Base-by-base conservation (phyloP, 2,329 filamentous ascomycete species). In the Aspergillus tanneri region DNA sequence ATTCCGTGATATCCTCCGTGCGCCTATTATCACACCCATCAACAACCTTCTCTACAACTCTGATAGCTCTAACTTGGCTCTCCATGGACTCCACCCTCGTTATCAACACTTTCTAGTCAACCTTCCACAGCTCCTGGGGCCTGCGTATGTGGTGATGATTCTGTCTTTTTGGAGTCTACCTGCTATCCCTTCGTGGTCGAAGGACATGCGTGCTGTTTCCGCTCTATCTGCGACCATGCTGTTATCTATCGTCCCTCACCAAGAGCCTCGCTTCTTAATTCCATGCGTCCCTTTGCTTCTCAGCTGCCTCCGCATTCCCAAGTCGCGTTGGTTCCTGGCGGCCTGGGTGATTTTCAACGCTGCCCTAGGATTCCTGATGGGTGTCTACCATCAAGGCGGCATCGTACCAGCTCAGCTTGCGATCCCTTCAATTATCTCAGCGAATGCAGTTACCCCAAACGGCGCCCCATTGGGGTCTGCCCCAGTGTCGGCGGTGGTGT, bases 31-130 rank as follows among this genome's bases (percentile, higher is more conserved):
- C 54, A 89, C 88, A 5, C 87, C 87, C 8, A 74, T 89, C 47
- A 91, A 92, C 66, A 90, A 90, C 65, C 75, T 91, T 52, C 70
- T 78, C 47, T 92, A 92, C 72, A 92, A 92, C 69, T 80, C 85
- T 14, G 75, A 80, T 40, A 76, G 82, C 19, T 75, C 78, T 32
- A 92, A 92, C 66, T 77, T 91, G 35, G 85, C 86, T 30, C 74
- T 83, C 55, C 87, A 92, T 72, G 88, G 87, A 40, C 71, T 91
- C 11, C 87, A 92, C 60, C 86, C 87, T 5, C 86, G 83, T 77
- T 89, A 90, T 64, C 87, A 90, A 65, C 87, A 91, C 65, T 67
- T 87, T 23, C 72, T 88, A 36, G 81, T 81, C 50, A 91, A 90
- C 61, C 70, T 90, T 11, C 82, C 87, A 53, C 78, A 86, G 62